These are phyloP conservation scores for Xanthoceras sorbifolium DNA, from an alignment of 345 rosid species.

Conservation along the genomic window DNA sequence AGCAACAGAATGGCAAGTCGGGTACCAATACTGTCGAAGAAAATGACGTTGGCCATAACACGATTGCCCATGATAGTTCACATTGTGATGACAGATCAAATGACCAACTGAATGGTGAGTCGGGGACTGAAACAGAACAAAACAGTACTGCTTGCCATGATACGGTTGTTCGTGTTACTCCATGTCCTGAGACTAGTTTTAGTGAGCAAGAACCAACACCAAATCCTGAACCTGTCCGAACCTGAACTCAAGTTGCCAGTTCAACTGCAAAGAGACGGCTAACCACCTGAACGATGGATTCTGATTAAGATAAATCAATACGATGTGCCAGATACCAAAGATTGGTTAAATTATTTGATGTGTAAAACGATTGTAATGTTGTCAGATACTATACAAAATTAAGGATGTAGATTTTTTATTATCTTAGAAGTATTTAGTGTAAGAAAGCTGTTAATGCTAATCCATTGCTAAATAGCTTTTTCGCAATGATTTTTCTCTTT, in stretches of 20 bases:
- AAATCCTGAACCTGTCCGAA: conserved; percentile 57
- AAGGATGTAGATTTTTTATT: conserved; percentile 20
- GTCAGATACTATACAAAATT: conserved; percentile 18
- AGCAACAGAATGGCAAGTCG: conserved; percentile 30
- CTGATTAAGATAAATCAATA: conserved; percentile 36
- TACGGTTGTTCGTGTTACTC: conserved; percentile 5
- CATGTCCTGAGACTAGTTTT: conserved; percentile 23
- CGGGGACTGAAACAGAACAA: conserved; percentile 34
- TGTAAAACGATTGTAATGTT: conserved; percentile 32
- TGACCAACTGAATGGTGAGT: conserved; percentile 15
- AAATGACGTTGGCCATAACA: conserved; percentile 17
- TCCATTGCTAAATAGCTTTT: neutral
- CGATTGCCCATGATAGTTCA: conserved; percentile 4
- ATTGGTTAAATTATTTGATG: conserved; percentile 6
- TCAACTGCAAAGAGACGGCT: conserved; percentile 10
- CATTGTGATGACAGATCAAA: conserved; percentile 17
- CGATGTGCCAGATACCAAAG: neutral
- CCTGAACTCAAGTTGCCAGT: conserved; percentile 38
- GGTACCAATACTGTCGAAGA: conserved; percentile 28
- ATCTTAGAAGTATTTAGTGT: conserved; percentile 1
- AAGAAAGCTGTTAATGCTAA: neutral
- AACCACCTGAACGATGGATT: conserved; percentile 25
- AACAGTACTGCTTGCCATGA: conserved; percentile 25
- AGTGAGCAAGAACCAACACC: conserved; percentile 40
- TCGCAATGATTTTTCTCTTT: neutral